phyloP scores from a whole-genome alignment of 768 basidiomycete genomes.

The Boletus coccyginus region DNA sequence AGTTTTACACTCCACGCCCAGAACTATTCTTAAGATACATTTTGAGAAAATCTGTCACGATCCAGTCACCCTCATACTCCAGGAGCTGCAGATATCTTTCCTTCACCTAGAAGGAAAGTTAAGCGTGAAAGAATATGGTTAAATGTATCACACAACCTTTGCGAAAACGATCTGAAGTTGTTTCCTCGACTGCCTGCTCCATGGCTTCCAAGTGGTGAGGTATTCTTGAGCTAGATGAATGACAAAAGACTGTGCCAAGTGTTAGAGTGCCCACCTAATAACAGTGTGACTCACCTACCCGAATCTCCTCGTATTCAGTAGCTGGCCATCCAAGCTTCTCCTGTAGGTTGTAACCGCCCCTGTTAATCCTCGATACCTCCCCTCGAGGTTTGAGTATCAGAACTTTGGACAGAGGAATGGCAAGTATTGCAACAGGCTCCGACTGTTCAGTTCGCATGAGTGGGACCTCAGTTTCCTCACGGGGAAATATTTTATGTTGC shows the following conservation, averaged over 20 bases:
- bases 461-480: not conserved
- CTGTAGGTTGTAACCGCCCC: not conserved
- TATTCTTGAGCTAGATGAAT: not conserved
- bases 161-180: not conserved
- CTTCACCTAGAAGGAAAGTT: not conserved
- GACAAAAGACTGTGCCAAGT: not conserved
- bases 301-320: not conserved
- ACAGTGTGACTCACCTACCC: not conserved
- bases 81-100: not conserved
- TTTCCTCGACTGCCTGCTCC: not conserved
- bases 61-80: not conserved
- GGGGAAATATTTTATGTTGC: not conserved
- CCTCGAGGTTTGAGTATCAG: not conserved
- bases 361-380: not conserved
- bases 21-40: not conserved
- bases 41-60: not conserved
- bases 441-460: too few species aligned
- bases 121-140: too few species aligned
- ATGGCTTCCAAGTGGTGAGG: not conserved
- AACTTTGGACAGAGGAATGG: too few species aligned
- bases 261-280: too few species aligned
- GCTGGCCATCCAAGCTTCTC: not conserved
- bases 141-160: not conserved
- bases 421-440: too few species aligned
- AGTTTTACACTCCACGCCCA: not conserved